Conservation (phyloP, 331 rosid species). For the Rhamnella rubrinervis region DNA sequence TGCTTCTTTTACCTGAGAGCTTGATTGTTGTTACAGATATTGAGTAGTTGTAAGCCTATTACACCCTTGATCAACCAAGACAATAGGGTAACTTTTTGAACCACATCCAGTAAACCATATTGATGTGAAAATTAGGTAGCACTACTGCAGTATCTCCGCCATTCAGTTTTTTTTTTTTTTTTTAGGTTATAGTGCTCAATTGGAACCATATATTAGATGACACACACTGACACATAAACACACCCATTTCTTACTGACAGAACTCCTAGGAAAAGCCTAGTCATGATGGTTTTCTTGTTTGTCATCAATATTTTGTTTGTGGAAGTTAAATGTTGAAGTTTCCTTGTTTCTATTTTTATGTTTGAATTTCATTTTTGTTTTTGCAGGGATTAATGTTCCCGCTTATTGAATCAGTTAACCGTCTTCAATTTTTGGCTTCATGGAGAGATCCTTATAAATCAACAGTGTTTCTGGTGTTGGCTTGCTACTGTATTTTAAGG, state of each 20-base stretch:
- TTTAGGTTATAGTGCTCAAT: not conserved
- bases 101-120: not conserved
- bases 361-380: constrained; percentile 26
- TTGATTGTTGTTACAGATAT: constrained; percentile 5
- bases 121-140: not conserved
- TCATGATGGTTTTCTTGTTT: not conserved
- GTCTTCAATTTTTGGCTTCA: constrained; percentile 51
- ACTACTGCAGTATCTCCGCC: not conserved
- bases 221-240: not conserved
- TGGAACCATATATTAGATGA: not conserved
- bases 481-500: constrained; percentile 67
- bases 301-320: not conserved
- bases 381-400: constrained; percentile 85
- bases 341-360: constrained; percentile 18
- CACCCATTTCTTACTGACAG: not conserved
- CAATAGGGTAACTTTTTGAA: not conserved
- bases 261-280: not conserved
- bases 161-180: not conserved
- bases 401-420: constrained; percentile 43
- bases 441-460: constrained; percentile 79
- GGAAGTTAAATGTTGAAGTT: constrained; percentile 6
- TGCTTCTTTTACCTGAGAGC: constrained; percentile 15
- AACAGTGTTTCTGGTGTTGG: constrained; percentile 56
- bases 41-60: constrained; percentile 8
- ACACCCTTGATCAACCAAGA: constrained; percentile 4